Base-by-base conservation (phyloP, 1,139 yeast species). In the Spencermartinsiella ligniputridi region DNA sequence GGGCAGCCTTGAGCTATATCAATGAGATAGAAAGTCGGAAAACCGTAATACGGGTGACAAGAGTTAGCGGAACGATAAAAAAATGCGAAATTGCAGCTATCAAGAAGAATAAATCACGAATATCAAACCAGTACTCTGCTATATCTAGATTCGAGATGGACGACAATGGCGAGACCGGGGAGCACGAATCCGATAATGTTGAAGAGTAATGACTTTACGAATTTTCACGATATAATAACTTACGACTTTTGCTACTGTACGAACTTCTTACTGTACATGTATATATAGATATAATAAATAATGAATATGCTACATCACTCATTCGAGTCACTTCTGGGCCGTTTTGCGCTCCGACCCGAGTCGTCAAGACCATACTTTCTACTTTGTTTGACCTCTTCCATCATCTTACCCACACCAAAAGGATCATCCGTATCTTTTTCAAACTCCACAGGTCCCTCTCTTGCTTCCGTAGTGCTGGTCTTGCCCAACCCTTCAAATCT, bases 31-130 rank as follows among this genome's bases (percentile, higher is more conserved):
- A 73, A 24, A 78, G 75, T n/a, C 61, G 63, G 29, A 68, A 69
- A 3, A 79, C 82, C 8, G 74, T 83, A 3, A 63, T 89, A 6
- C 71, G 81, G 44, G 81, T 87, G 34, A 67, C 76, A 2, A 83
- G 85, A 50, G 81, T 87, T 0, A 82, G 95, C 56, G 97, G 97
- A 0, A 89, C 97, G 0, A 89, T 92, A 37, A 83, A 82, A 60
- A 88, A 88, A 60, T 76, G 95, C 57, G 95, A 89, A 60, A 75
- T 80, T 53, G 78, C 71, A 49, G 83, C 50, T 55, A 70, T 54
- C 63, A 75, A 52, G 12, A 48, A 59, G 17, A 57, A 64, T 40
- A 50, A 74, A 71, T 45, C 58, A 16, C 48, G 55, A 13, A 47
- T 64, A 19, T 33, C 41, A 3, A 40, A 35, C 27, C 50, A 46